Evolutionary conservation across 2,329 filamentous ascomycete genomes (phyloP).

Genomic region (Trichophyton verrucosum): DNA sequence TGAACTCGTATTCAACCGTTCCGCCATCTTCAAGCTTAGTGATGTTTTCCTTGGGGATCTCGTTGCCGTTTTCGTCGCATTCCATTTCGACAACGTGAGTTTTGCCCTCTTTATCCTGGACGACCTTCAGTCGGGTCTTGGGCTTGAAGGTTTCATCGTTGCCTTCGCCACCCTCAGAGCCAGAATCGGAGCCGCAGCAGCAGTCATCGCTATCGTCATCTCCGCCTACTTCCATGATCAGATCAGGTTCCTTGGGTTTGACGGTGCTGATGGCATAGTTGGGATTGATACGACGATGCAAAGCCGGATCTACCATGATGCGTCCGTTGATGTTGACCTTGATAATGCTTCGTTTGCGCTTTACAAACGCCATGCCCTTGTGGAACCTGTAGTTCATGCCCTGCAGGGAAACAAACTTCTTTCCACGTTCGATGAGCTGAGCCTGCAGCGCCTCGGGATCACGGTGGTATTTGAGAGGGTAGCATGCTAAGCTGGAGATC

Average conservation of each 20-base stretch:
- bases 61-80: constrained; percentile 43
- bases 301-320: constrained; percentile 75
- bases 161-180: constrained; percentile 13
- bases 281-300: constrained; percentile 71
- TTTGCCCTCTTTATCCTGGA: constrained; percentile 42
- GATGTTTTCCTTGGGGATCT: constrained; percentile 45
- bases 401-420: constrained; percentile 68
- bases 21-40: constrained; percentile 38
- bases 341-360: constrained; percentile 60
- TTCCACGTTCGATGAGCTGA: constrained; percentile 65
- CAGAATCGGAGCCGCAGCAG: constrained; percentile 23
- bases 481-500: constrained; percentile 65
- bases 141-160: constrained; percentile 26
- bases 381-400: constrained; percentile 75
- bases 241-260: constrained; percentile 56
- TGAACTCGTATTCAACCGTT: constrained; percentile 45
- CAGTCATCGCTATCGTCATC: constrained; percentile 32
- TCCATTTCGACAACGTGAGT: constrained; percentile 43
- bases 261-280: constrained; percentile 71
- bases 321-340: constrained; percentile 79
- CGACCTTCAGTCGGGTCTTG: constrained; percentile 39
- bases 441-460: constrained; percentile 52
- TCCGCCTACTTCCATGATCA: constrained; percentile 35
- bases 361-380: constrained; percentile 73
- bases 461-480: constrained; percentile 69